Base-by-base conservation (phyloP, 139 green algal genomes). In the Coelastrella sp. region DNA sequence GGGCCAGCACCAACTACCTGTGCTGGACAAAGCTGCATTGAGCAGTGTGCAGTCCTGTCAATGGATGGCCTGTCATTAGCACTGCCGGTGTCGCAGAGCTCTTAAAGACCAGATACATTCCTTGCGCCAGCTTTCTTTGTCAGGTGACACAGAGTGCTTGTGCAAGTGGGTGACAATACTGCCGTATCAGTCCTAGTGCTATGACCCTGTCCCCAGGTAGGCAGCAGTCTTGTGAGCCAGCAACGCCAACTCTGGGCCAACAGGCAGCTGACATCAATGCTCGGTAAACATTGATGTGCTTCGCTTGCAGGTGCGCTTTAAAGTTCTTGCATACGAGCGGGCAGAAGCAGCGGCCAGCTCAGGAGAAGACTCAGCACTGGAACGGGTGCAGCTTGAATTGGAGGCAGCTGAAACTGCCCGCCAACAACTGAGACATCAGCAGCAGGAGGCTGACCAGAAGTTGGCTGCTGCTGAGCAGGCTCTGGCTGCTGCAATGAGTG, bases 301-400 rank as follows among this genome's bases (percentile, higher is more conserved):
- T 5, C 1, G 11, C 14, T 15, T 24, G 68, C 19, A 76, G 68
- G 78, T 81, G 17, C 60, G 72, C 27, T 14, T 25, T 8, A 66
- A 14, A 6, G 63, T 25, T 20, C n/a, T 87, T 49, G 49, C 35
- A 56, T 80, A 59, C 14, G 87, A 91, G 49, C 35, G 79, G 14
- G 78, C 56, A 27, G 65, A 81, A 24, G 87, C 87, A 72, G 87
- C 87, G 56, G 76, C 74, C 22, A 65, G 56, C 11, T 20, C 63
- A 11, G 87, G 87, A 20, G 78, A 35, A 25, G 8, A 58, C 8
- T 57, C 65, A 14, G 49, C 35, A 24, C 11, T 35, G 1, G 25
- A 78, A 56, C 35, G 68, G 25, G 24, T 90, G 87, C 76, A 85
- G 87, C 76, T 70, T 25, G 75, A 86, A 76, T 78, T 91, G 3